These are phyloP conservation scores for Naumovozyma castellii DNA, from an alignment of 805 yeast genomes.

Conservation along the genomic window DNA sequence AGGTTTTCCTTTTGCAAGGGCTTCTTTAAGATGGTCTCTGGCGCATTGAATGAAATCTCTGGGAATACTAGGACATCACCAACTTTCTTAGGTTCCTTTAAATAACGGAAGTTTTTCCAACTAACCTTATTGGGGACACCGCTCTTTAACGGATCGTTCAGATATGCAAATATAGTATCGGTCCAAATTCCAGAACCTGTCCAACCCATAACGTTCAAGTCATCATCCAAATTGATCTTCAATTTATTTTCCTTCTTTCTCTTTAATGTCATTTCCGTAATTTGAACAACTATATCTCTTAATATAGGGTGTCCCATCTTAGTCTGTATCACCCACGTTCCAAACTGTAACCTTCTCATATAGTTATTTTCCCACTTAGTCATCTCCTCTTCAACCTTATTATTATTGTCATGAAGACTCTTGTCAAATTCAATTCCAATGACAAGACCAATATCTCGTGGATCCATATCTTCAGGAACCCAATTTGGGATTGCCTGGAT, in stretches of 20 bases:
- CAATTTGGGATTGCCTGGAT: slow-evolving; percentile 74
- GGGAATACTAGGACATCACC: slow-evolving; percentile 66
- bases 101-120: slow-evolving; percentile 52
- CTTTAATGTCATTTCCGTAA: slow-evolving; percentile 49
- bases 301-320: slow-evolving; percentile 77
- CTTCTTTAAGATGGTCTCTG: neutral
- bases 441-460: slow-evolving; percentile 62
- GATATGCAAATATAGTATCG: slow-evolving; percentile 67
- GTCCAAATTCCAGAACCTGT: slow-evolving; percentile 94
- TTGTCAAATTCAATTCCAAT: slow-evolving; percentile 55
- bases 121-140: slow-evolving; percentile 28
- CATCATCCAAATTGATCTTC: slow-evolving; percentile 22
- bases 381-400: no score
- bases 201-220: slow-evolving; percentile 34
- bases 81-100: slow-evolving; percentile 42
- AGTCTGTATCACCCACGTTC: slow-evolving; percentile 68
- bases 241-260: slow-evolving; percentile 27
- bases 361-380: slow-evolving; percentile 51
- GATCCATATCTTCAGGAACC: slow-evolving; percentile 64
- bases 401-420: no score
- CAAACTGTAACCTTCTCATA: slow-evolving; percentile 62
- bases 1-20: neutral
- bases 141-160: slow-evolving; percentile 43
- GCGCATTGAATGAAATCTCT: slow-evolving; percentile 14
- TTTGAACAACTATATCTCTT: slow-evolving; percentile 58